Evolutionary conservation across 345 rosid species (phyloP).

Genomic region (Diplotaxis tenuifolia): DNA sequence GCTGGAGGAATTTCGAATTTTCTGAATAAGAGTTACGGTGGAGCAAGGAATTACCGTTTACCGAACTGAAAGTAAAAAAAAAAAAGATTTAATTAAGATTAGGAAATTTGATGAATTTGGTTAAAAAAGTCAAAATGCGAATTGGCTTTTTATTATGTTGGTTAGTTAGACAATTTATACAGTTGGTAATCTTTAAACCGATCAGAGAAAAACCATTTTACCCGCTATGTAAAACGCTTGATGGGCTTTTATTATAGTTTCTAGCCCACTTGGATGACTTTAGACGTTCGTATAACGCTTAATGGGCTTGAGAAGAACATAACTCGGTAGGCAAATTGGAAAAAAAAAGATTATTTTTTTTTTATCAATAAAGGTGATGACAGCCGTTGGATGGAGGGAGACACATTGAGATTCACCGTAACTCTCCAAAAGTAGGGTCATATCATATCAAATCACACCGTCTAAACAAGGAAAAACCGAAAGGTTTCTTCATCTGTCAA

Average conservation of each 20-base stretch:
- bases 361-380: not conserved
- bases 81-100: not conserved
- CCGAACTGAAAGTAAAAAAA: slow-evolving; percentile 28
- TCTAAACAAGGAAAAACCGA: slow-evolving; percentile 9
- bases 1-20: slow-evolving; percentile 32
- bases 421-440: slow-evolving; percentile 13
- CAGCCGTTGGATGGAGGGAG: slow-evolving; percentile 22
- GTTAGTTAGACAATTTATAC: not conserved
- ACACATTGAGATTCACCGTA: slow-evolving; percentile 7
- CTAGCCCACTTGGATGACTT: not conserved
- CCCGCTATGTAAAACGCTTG: not conserved
- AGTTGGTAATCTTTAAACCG: no score
- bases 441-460: slow-evolving; percentile 24
- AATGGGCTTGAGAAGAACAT: not conserved
- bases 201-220: not conserved
- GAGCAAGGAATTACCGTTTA: slow-evolving; percentile 38
- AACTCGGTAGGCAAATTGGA: no score
- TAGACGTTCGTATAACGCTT: not conserved
- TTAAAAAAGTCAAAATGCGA: slow-evolving; percentile 5
- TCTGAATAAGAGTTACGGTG: slow-evolving; percentile 48
- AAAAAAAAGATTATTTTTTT: no score
- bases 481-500: slow-evolving; percentile 29
- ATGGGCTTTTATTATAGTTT: not conserved
- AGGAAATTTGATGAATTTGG: not conserved
- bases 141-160: not conserved